These are phyloP conservation scores for Hibiscus mutabilis DNA, from an alignment of 345 rosid species.

Conservation along the genomic window DNA sequence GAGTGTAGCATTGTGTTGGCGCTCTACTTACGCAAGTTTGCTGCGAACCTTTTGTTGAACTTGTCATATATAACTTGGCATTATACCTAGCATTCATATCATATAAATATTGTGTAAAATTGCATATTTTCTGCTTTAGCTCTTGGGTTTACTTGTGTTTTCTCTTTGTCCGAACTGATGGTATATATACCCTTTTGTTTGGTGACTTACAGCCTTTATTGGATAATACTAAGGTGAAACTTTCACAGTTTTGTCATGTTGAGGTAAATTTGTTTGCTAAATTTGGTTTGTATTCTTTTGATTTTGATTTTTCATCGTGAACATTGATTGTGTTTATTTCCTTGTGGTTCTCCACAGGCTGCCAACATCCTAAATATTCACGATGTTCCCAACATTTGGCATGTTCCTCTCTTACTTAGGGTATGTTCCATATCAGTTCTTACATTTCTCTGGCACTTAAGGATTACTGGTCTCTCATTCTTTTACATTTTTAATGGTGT, in stretches of 20 bases:
- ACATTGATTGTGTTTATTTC: constrained; percentile 10
- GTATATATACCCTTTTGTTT: not conserved
- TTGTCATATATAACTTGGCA: not conserved
- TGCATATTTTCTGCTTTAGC: not conserved
- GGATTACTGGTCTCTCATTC: not conserved
- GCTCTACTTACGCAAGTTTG: not conserved
- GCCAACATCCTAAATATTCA: constrained; percentile 78
- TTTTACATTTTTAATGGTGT: constrained; percentile 4
- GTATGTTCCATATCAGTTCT: constrained; percentile 39
- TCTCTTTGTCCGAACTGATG: constrained; percentile 6
- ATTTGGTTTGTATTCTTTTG: constrained; percentile 20
- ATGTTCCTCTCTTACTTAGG: constrained; percentile 77
- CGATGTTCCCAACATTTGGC: constrained; percentile 99
- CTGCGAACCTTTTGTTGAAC: not conserved
- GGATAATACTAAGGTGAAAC: constrained; percentile 73
- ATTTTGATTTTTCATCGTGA: constrained; percentile 9
- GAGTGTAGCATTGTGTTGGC: constrained; percentile 3
- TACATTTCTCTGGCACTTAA: constrained; percentile 12
- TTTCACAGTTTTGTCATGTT: constrained; percentile 96
- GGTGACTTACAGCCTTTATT: constrained; percentile 56
- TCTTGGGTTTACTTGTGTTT: not conserved
- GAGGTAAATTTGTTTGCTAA: constrained; percentile 43
- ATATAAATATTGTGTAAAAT: not conserved
- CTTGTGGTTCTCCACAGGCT: constrained; percentile 36
- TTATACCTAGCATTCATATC: not conserved